Evolutionary conservation across 768 basidiomycete species (phyloP).

Genomic region (Roridomyces roridus): DNA sequence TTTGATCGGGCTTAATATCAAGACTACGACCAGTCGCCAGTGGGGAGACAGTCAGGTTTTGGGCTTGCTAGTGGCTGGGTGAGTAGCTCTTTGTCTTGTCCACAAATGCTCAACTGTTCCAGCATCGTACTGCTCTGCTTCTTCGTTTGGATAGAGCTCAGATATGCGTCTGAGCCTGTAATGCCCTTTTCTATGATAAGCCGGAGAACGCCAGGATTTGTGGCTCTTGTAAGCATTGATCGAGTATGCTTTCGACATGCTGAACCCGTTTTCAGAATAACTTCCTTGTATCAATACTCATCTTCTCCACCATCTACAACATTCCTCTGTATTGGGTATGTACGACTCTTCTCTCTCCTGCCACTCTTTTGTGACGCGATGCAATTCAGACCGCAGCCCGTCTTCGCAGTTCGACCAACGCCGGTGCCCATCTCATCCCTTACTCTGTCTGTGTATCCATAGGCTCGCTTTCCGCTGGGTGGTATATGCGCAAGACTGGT

Average conservation of each 20-base stretch:
- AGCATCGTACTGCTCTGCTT: constrained; percentile 46
- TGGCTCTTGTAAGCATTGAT: constrained; percentile 15
- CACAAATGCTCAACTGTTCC: constrained; percentile 53
- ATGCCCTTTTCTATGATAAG: constrained; percentile 54
- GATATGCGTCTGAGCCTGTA: constrained; percentile 63
- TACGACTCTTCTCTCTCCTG: too few relatives aligned
- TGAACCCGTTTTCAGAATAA: constrained; percentile 1
- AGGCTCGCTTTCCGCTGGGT: constrained; percentile 72
- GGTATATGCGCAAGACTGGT: constrained; percentile 40
- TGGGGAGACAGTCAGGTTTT: constrained; percentile 57
- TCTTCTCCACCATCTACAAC: constrained; percentile 58
- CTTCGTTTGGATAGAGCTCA: constrained; percentile 66
- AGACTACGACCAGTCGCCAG: constrained; percentile 2
- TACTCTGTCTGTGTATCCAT: constrained; percentile 66
- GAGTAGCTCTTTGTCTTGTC: constrained; percentile 23
- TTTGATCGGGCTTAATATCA: constrained; percentile 23
- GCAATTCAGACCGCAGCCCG: constrained; percentile 53
- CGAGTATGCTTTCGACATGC: not conserved
- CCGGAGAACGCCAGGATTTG: constrained; percentile 54
- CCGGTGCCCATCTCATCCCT: constrained; percentile 71
- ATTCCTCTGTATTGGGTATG: constrained; percentile 61
- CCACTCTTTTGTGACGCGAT: too few relatives aligned
- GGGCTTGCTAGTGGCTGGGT: constrained; percentile 45
- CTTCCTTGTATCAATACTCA: constrained; percentile 11
- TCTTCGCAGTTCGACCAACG: constrained; percentile 54